Evolutionary conservation across 2,329 filamentous ascomycete species (phyloP), one percentile per base, ranked within the genome.

Genomic region (Colletotrichum camelliae): DNA sequence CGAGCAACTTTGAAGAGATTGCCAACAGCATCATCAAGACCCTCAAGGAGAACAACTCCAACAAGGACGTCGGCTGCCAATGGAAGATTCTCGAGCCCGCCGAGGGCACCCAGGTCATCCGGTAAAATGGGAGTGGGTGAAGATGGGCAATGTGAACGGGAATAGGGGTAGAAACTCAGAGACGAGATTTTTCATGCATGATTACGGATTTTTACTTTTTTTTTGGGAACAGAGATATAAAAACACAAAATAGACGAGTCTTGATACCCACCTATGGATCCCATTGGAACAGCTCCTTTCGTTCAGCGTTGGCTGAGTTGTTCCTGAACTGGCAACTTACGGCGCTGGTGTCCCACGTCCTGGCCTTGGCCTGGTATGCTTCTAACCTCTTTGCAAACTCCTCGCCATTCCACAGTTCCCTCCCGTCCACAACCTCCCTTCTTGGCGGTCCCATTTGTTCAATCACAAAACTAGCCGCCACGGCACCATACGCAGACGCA

Each of bases 51-150:
- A 91, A 85, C 77, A 88, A 87, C 73, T 80, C 84, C 68, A 84
- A 87, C 77, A 87, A 95, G 84, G 88, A 91, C 79, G 95, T 98
- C 80, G 89, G 90, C 33, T 98, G 96, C 86, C 88, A 93, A 78
- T 98, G 96, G 96, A 94, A 94, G 84, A 85, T 98, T 55, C 88
- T 99, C 58, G 94, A 98, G 85, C 96, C 96, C 10, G 96, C 96
- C 1, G 92, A 97, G 81, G 96, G 94, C 7, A 91, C 88, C 10
- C 82, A 85, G 78, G 85, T 90, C 75, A 80, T 89, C 74, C 62
- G 73, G 43, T 75, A 58, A 74, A 7, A n/a, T 3, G 18, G 35
- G 33, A 10, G 15, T 27, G 4, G 37, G 60, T 21, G n/a, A 2
- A 62, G 12, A 4, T 16, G 18, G 15, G 15, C 16, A 5, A n/a